Evolutionary conservation across 257 asterid genomes (phyloP).

Genomic region (Thymus mandschuricus): DNA sequence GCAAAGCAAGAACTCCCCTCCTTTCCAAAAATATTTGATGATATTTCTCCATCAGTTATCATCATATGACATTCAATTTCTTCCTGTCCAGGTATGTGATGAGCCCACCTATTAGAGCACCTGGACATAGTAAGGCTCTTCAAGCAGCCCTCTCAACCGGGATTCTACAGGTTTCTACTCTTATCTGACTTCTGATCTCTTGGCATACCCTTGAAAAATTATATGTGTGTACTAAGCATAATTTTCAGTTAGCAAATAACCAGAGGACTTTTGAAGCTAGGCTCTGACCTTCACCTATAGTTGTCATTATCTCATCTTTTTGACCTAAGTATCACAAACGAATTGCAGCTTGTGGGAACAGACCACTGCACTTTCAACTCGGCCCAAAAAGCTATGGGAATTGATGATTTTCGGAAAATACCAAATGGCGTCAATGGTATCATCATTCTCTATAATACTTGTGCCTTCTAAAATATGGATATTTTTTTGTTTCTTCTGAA

Average conservation of each 20-base stretch:
- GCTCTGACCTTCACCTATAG: conserved; percentile 22
- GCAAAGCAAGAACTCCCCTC: conserved; percentile 61
- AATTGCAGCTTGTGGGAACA: conserved; percentile 91
- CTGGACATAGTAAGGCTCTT: conserved; percentile 93
- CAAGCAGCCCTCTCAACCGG: conserved; percentile 96
- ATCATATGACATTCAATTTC: conserved; percentile 7
- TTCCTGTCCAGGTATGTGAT: conserved; percentile 68
- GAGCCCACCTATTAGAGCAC: conserved; percentile 97
- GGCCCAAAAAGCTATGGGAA: conserved; percentile 84
- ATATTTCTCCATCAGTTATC: conserved; percentile 2
- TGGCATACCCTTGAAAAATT: background rate
- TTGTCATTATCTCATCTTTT: background rate
- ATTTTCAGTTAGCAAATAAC: background rate
- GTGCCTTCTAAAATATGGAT: conserved; percentile 13
- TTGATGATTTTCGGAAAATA: conserved; percentile 87
- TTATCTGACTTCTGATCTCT: conserved; percentile 15
- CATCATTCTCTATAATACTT: conserved; percentile 19
- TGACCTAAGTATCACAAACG: conserved; percentile 26
- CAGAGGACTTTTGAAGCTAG: background rate
- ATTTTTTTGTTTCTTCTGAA: conserved; percentile 5
- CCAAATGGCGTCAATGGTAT: conserved; percentile 98
- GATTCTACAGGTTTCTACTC: conserved; percentile 67
- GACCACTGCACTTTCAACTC: conserved; percentile 96
- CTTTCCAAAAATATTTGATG: conserved; percentile 30
- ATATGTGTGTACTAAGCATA: background rate